phyloP scores from a whole-genome alignment of 163 green algal genomes.

The Chlorella variabilis region DNA sequence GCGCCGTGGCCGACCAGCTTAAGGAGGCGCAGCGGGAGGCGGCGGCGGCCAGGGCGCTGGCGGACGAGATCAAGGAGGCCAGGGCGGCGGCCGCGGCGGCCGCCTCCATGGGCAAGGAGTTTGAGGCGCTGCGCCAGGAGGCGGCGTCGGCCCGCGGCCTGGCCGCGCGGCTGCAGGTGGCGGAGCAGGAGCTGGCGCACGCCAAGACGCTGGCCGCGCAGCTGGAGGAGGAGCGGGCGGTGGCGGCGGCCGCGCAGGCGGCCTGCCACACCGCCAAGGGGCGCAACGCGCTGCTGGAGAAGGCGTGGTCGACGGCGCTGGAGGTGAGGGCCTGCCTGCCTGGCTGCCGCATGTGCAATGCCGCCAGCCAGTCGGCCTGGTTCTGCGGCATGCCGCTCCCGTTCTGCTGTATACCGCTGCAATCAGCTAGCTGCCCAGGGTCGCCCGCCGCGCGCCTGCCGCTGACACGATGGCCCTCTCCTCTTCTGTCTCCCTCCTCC shows the following conservation, averaged over 20 bases:
- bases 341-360: no score
- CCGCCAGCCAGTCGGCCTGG: no score
- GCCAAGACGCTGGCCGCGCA: not conserved
- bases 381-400: no score
- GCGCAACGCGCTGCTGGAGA: constrained; percentile 6
- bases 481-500: no score
- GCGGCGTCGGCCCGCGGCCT: not conserved
- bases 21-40: constrained; percentile 12
- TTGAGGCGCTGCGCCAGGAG: not conserved
- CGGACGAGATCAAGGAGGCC: constrained; percentile 4
- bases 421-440: no score
- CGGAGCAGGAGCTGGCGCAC: not conserved
- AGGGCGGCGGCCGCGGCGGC: not conserved
- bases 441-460: no score
- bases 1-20: not conserved
- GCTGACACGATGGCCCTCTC: no score
- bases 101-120: not conserved
- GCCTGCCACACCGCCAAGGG: not conserved
- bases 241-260: not conserved
- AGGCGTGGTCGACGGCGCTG: not conserved
- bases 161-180: constrained; percentile 2
- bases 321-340: not conserved
- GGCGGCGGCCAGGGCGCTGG: not conserved
- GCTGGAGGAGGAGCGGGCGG: not conserved
- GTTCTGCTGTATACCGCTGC: no score